A percentile compares a stretch with the other conserved stretches of the same genome.
These are phyloP conservation scores for Fraxinus paxiana DNA, from an alignment of 305 asterid species.

Conservation along the genomic window DNA sequence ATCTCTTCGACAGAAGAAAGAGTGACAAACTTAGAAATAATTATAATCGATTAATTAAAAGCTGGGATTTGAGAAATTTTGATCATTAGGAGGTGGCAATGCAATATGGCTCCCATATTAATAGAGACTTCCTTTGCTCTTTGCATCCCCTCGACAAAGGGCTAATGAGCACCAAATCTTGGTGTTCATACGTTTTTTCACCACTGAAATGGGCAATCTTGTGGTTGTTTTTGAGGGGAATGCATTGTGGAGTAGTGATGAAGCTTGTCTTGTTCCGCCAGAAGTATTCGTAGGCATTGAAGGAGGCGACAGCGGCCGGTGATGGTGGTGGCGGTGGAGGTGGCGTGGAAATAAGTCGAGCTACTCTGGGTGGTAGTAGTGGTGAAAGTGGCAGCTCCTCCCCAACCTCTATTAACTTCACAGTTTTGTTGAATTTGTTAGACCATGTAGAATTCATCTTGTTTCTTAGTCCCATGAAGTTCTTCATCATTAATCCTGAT, in stretches of 20 bases:
- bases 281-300: constrained; percentile 70
- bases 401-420: background rate
- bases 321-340: constrained; percentile 25
- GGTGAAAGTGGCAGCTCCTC: constrained; percentile 31
- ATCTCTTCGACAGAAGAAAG: background rate
- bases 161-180: constrained; percentile 32
- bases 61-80: constrained; percentile 16
- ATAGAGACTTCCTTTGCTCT: constrained; percentile 41
- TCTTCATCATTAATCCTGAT: constrained; percentile 39
- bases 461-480: constrained; percentile 32
- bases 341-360: constrained; percentile 25
- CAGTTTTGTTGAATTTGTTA: constrained; percentile 28
- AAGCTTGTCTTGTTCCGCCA: constrained; percentile 50
- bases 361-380: constrained; percentile 24
- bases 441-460: constrained; percentile 43
- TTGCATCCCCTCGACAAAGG: constrained; percentile 54
- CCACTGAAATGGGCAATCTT: constrained; percentile 6
- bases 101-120: constrained; percentile 56
- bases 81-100: constrained; percentile 49
- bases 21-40: constrained; percentile 12
- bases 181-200: constrained; percentile 21
- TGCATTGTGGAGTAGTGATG: constrained; percentile 7
- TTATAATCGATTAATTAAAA: constrained; percentile 16
- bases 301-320: constrained; percentile 24
- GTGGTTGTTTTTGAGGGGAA: constrained; percentile 16